Evolutionary conservation across 768 basidiomycete genomes (phyloP).

Genomic region (Auriscalpium microsporum): DNA sequence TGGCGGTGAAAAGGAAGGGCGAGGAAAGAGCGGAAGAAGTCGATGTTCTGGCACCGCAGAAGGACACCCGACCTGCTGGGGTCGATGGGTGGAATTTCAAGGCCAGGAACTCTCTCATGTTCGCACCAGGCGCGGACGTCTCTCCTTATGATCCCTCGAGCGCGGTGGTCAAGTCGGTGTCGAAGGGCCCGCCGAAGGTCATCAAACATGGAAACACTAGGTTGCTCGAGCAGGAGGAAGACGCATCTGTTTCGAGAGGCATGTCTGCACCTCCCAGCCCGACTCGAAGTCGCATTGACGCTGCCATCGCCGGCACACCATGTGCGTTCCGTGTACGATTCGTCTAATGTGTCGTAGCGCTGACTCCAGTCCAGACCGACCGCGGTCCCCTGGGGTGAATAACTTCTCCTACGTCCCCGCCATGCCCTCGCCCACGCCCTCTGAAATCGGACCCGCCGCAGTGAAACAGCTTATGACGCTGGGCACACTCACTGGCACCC

Average conservation of each 20-base stretch:
- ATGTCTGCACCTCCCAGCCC: slow-evolving; percentile 75
- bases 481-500: slow-evolving; percentile 90
- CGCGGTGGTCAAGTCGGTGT: slow-evolving; percentile 19
- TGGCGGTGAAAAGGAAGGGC: slow-evolving; percentile 10
- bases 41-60: slow-evolving; percentile 77
- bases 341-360: slow-evolving; percentile 1
- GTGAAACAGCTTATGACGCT: slow-evolving; percentile 95
- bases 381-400: slow-evolving; percentile 43
- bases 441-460: slow-evolving; percentile 69
- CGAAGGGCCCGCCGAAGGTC: slow-evolving; percentile 41
- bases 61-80: slow-evolving; percentile 60
- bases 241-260: slow-evolving; percentile 30
- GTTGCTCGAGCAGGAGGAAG: slow-evolving; percentile 61
- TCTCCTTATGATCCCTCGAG: slow-evolving; percentile 58
- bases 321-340: slow-evolving; percentile 41
- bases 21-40: slow-evolving; percentile 21
- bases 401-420: slow-evolving; percentile 75
- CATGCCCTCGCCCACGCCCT: slow-evolving; percentile 81
- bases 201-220: slow-evolving; percentile 81
- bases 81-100: slow-evolving; percentile 83
- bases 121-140: slow-evolving; percentile 83
- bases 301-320: slow-evolving; percentile 87
- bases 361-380: slow-evolving; percentile 42
- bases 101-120: slow-evolving; percentile 93
- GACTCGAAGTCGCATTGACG: slow-evolving; percentile 80